Evolutionary conservation across 495 filamentous ascomycete species (phyloP), one percentile per base, ranked within the genome.

Genomic region (Lasiosphaeris hirsuta): DNA sequence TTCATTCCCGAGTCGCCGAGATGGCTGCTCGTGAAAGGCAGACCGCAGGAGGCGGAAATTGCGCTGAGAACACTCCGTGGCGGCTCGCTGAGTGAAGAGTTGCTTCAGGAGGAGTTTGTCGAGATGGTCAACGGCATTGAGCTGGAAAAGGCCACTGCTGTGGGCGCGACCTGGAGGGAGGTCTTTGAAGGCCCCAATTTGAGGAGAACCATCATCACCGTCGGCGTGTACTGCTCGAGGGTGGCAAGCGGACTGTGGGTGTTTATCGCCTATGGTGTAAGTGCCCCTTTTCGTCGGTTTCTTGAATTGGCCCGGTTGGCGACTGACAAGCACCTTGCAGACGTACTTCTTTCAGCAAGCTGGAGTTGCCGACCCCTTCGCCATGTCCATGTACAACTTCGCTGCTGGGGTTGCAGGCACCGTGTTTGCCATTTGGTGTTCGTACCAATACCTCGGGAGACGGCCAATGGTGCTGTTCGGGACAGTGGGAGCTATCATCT

Each of bases 1-100:
- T 81, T 84, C 61, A 75, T 86, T 23, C 82, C 83, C 0, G 83
- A 86, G 64, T 81, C 77, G 15, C 84, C 84, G 2, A 76, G 84
- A n/a, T 86, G 82, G 82, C 70, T 85, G 23, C 66, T 83, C 17
- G 72, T 74, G 42, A 69, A 75, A 40, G 73, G 75, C 0, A 66
- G 69, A 40, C 40, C 66, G 7, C 75, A 72, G 14, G 68, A 78
- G 48, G 83, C 80, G 9, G 70, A 68, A 41, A 71, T 59, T 49
- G 66, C 77, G 6, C 69, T 84, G 46, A 60, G 62, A 11, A 33
- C 34, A 11, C n/a, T 74, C n/a, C 62, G 71, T 36, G 68, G 56
- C 19, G 30, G 37, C 51, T 1, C 59, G 59, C 30, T 75, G 72
- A 51, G 64, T 81, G 42, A 45, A 9, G 56, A 59, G 49, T 18